Percentiles rank a stretch among this genome's conserved stretches.
phyloP scores from a whole-genome alignment of 2,329 filamentous ascomycete genomes.

The Samsoniella hepiali region DNA sequence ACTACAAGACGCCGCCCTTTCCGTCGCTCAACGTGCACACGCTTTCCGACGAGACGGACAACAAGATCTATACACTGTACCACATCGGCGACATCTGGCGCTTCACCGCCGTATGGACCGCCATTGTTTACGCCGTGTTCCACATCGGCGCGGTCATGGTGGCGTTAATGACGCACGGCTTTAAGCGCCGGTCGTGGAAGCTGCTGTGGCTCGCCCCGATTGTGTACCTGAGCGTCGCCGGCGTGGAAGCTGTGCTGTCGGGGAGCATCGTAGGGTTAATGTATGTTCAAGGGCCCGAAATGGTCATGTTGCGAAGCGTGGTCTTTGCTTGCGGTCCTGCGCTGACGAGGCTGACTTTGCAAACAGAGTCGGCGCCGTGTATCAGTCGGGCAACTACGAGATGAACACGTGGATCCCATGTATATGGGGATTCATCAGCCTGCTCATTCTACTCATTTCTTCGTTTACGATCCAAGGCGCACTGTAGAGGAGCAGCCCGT shows the following conservation, averaged over 20 bases:
- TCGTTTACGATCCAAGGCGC: slow-evolving; percentile 93
- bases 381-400: slow-evolving; percentile 75
- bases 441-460: slow-evolving; percentile 76
- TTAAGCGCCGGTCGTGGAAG: slow-evolving; percentile 54
- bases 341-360: slow-evolving; percentile 20
- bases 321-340: not conserved
- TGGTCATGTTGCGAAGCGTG: not conserved
- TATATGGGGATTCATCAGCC: slow-evolving; percentile 81
- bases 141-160: slow-evolving; percentile 70
- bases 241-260: slow-evolving; percentile 71
- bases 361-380: slow-evolving; percentile 70
- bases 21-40: slow-evolving; percentile 77
- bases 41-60: slow-evolving; percentile 42
- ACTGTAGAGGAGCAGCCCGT: slow-evolving; percentile 47
- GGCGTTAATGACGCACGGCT: slow-evolving; percentile 68
- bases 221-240: slow-evolving; percentile 68
- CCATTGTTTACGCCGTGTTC: slow-evolving; percentile 72
- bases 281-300: slow-evolving; percentile 47
- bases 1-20: slow-evolving; percentile 68
- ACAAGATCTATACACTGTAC: slow-evolving; percentile 61
- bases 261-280: slow-evolving; percentile 79
- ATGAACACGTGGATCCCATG: slow-evolving; percentile 96
- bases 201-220: slow-evolving; percentile 70
- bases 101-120: slow-evolving; percentile 83
- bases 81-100: slow-evolving; percentile 76